These are phyloP conservation scores for Inosperma sp. DNA, from an alignment of 768 basidiomycete species.

Conservation along the genomic window DNA sequence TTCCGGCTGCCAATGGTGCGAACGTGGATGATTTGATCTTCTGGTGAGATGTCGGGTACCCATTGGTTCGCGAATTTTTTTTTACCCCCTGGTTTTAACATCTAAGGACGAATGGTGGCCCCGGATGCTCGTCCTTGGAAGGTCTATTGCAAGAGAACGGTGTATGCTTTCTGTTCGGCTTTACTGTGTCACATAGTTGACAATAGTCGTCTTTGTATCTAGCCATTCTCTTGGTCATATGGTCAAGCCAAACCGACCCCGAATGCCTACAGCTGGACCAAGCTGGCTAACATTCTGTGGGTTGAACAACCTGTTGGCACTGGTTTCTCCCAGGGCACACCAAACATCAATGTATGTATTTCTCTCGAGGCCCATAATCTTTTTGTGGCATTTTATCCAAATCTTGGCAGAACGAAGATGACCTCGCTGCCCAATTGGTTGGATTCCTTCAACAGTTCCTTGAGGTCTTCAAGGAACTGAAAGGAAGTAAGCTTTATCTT, in stretches of 20 bases:
- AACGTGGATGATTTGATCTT: constrained; percentile 71
- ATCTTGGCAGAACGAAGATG: constrained; percentile 45
- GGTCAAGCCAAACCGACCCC: constrained; percentile 60
- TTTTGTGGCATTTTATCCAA: background rate
- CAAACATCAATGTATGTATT: constrained; percentile 48
- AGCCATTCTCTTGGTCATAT: constrained; percentile 65
- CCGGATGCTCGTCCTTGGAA: constrained; percentile 71
- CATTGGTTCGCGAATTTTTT: background rate
- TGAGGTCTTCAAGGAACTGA: constrained; percentile 66
- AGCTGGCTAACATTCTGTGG: constrained; percentile 68
- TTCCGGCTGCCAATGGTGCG: constrained; percentile 71
- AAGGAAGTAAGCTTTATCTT: constrained; percentile 66
- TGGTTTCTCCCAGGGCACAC: constrained; percentile 67
- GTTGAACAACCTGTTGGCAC: constrained; percentile 81
- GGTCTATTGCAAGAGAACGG: constrained; percentile 74
- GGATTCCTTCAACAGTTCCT: constrained; percentile 75
- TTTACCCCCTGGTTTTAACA: too few species aligned
- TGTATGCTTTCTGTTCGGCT: constrained; percentile 33
- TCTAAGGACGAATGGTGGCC: constrained; percentile 84
- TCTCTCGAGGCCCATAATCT: background rate
- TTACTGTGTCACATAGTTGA: background rate
- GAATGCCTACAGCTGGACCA: constrained; percentile 76
- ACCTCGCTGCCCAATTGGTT: constrained; percentile 44
- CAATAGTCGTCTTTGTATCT: background rate
- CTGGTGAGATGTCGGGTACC: constrained; percentile 44